phyloP scores from a whole-genome alignment of 345 rosid genomes.

The Garcia nutans region DNA sequence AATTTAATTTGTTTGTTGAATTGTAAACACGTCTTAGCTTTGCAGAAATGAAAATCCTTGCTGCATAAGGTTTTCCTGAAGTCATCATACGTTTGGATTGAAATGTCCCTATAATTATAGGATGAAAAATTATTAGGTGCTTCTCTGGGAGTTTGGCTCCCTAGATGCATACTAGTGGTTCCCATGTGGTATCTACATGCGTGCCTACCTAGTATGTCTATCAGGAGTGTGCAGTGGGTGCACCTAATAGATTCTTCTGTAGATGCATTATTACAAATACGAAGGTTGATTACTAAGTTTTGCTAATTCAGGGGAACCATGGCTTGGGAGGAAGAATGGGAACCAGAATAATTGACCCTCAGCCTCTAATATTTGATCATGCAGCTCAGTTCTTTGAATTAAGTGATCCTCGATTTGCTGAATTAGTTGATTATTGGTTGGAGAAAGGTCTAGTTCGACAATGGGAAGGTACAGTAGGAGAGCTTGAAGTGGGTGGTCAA shows the following conservation, averaged over 20 bases:
- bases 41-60: too few relatives aligned
- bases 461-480: conserved; percentile 73
- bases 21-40: neutral
- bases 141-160: neutral
- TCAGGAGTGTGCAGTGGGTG: neutral
- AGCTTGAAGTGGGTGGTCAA: conserved; percentile 73
- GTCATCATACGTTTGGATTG: neutral
- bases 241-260: neutral
- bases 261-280: neutral
- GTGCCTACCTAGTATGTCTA: neutral
- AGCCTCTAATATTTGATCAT: conserved; percentile 71
- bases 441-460: conserved; percentile 65
- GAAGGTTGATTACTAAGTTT: conserved; percentile 6
- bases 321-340: conserved; percentile 98
- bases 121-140: neutral
- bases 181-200: too few relatives aligned
- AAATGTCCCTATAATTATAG: neutral
- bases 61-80: neutral
- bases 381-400: conserved; percentile 89
- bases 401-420: conserved; percentile 59
- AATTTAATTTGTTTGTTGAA: neutral
- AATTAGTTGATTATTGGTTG: conserved; percentile 67
- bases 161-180: too few relatives aligned
- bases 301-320: conserved; percentile 60
- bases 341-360: conserved; percentile 67